phyloP scores from a whole-genome alignment of 768 basidiomycete genomes.

The Boletus pseudo-olivaceus region DNA sequence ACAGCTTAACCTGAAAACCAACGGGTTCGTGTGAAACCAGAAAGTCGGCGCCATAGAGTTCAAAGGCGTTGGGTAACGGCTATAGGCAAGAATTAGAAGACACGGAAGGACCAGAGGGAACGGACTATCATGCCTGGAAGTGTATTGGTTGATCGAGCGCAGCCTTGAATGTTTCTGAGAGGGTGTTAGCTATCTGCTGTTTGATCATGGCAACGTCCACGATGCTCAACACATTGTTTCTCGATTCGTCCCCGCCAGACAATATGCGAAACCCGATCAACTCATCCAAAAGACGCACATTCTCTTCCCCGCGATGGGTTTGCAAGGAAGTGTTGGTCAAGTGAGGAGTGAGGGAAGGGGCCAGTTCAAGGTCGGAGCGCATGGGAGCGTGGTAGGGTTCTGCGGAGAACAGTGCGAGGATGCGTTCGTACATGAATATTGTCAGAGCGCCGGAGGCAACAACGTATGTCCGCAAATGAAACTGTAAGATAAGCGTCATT shows the following conservation, averaged over 20 bases:
- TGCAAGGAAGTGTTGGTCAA: slow-evolving; percentile 94
- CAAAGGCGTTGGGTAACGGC: slow-evolving; percentile 89
- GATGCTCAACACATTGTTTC: slow-evolving; percentile 16
- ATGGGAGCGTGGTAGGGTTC: slow-evolving; percentile 58
- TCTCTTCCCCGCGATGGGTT: slow-evolving; percentile 56
- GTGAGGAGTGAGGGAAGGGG: slow-evolving; percentile 55
- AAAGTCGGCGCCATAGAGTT: slow-evolving; percentile 94
- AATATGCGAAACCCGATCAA: slow-evolving; percentile 63
- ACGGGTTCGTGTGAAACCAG: slow-evolving; percentile 52
- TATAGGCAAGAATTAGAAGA: slow-evolving; percentile 29
- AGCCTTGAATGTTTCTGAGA: slow-evolving; percentile 83
- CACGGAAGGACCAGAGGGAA: not conserved
- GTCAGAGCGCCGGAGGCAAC: slow-evolving; percentile 72
- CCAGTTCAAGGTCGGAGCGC: slow-evolving; percentile 24
- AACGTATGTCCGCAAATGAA: slow-evolving; percentile 90
- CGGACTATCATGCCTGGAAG: slow-evolving; percentile 60
- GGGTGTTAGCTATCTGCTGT: slow-evolving; percentile 56
- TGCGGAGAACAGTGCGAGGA: slow-evolving; percentile 86
- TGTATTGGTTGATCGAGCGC: slow-evolving; percentile 77
- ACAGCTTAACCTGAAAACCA: slow-evolving; percentile 60
- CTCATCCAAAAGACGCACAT: slow-evolving; percentile 78
- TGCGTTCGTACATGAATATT: slow-evolving; percentile 76
- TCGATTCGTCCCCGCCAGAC: slow-evolving; percentile 25
- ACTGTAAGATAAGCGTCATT: slow-evolving; percentile 46
- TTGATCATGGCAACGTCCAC: slow-evolving; percentile 51